Evolutionary conservation across 1,284 basidiomycete species (phyloP), one percentile per base, ranked within the genome.

Genomic region (Peniophora sp.): DNA sequence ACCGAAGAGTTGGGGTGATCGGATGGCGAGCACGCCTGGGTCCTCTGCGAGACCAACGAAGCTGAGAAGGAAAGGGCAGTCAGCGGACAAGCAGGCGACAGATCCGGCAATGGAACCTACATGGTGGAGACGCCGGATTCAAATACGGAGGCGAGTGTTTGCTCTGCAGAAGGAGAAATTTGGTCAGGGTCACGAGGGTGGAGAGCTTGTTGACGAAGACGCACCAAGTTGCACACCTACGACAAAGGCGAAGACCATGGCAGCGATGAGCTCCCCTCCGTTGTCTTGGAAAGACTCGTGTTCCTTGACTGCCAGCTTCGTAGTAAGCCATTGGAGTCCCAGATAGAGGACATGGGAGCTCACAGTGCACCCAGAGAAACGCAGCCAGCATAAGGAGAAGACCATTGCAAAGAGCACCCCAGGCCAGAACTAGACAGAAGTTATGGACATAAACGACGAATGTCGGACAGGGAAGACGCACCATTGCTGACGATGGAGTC

Each of bases 101-200:
- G n/a, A n/a, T n/a, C n/a, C n/a, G n/a, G n/a, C n/a, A n/a, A n/a
- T n/a, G n/a, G n/a, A n/a, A 92, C 89, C 60, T 92, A 93, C 52
- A 92, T 90, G 0, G 88, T 92, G 2, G 88, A 91, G 2, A 92
- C 88, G 48, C 88, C 89, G 22, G 85, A 85, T 62, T 88, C 84
- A 55, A 89, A 81, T 2, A 83, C 79, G 18, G 83, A 81, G 2
- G 78, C 77, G 51, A 87, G 65, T 8, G 85, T 87, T 56, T 85
- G 65, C 18, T 79, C 83, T 87, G 49, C 50, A 22, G 24, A 50
- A 51, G 47, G 10, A 50, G 58, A 60, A 47, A 36, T 15, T 10
- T 42, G 27, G n/a, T n/a, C n/a, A n/a, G n/a, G n/a, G n/a, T n/a
- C 8, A 32, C 51, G 9, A 32, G 6, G 12, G 3, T 50, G 24